Conservation (phyloP, 129 eudicot genomes). For the Flaveria linearis region DNA sequence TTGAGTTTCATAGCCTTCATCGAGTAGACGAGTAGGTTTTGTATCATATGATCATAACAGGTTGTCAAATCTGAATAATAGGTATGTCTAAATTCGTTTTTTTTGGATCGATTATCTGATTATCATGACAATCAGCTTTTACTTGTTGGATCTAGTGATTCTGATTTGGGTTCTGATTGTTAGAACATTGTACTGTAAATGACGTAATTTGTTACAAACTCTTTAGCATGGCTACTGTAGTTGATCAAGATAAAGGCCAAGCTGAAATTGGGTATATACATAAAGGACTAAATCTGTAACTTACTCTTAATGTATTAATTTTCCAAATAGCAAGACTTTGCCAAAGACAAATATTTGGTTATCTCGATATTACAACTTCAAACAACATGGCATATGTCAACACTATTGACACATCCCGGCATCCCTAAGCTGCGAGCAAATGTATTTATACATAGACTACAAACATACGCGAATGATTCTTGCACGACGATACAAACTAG, state of each 20-base stretch:
- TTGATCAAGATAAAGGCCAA: too few species aligned
- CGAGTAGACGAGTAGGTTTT: conserved; percentile 21
- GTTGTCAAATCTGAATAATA: not conserved
- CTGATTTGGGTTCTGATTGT: not conserved
- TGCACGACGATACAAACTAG: conserved; percentile 24
- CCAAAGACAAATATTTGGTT: not conserved
- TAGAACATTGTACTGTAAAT: too few species aligned
- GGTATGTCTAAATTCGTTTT: not conserved
- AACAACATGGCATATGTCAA: not conserved
- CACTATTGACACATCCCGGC: not conserved
- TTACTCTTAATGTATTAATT: too few species aligned
- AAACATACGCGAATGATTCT: conserved; percentile 15
- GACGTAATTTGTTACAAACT: too few species aligned
- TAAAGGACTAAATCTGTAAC: too few species aligned
- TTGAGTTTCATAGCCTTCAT: conserved; percentile 25
- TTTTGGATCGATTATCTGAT: not conserved
- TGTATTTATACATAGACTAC: conserved; percentile 22
- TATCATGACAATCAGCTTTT: not conserved
- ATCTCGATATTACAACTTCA: not conserved
- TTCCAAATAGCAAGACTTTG: not conserved
- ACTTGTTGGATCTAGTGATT: not conserved
- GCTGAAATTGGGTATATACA: too few species aligned
- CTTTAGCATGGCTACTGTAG: too few species aligned
- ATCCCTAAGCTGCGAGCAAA: conserved; percentile 12
- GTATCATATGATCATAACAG: conserved; percentile 17